phyloP scores from a whole-genome alignment of 2,329 filamentous ascomycete species.

The Claviceps sp. region DNA sequence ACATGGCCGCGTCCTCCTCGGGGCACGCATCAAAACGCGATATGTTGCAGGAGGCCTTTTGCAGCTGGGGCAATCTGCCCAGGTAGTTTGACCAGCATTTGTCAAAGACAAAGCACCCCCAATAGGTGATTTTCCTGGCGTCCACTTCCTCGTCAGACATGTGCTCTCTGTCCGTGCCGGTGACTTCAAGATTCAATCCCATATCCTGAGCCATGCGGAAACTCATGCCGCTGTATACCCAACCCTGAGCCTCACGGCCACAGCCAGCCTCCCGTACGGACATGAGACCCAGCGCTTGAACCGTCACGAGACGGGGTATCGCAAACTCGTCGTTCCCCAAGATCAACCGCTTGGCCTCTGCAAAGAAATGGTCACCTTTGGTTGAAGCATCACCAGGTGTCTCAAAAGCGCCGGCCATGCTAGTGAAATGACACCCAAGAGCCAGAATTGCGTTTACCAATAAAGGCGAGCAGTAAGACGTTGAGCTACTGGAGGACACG shows the following conservation, averaged over 20 bases:
- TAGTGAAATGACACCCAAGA: slow-evolving; percentile 86
- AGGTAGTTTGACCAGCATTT: slow-evolving; percentile 99
- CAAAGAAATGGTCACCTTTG: slow-evolving; percentile 92
- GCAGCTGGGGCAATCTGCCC: slow-evolving; percentile 77
- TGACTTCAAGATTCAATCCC: slow-evolving; percentile 74
- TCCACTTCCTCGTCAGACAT: slow-evolving; percentile 77
- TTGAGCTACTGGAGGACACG: slow-evolving; percentile 35
- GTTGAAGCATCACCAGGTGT: slow-evolving; percentile 64
- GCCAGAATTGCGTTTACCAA: slow-evolving; percentile 91
- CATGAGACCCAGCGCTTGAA: slow-evolving; percentile 90
- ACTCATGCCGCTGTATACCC: slow-evolving; percentile 97
- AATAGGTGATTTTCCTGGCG: slow-evolving; percentile 82
- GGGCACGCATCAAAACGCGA: slow-evolving; percentile 87
- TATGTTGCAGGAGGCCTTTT: slow-evolving; percentile 65
- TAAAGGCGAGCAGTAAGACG: slow-evolving; percentile 70
- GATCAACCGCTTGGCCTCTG: slow-evolving; percentile 79
- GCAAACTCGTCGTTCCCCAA: slow-evolving; percentile 89
- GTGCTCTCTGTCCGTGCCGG: slow-evolving; percentile 44
- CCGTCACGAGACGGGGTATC: slow-evolving; percentile 73
- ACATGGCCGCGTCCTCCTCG: slow-evolving; percentile 69
- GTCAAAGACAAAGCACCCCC: slow-evolving; percentile 97
- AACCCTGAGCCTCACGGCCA: slow-evolving; percentile 85
- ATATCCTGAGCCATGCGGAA: slow-evolving; percentile 96
- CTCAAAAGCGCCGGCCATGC: slow-evolving; percentile 56
- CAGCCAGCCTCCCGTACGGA: slow-evolving; percentile 92